A percentile compares a stretch with the other conserved stretches of the same genome.
Conservation (phyloP, 2,329 filamentous ascomycete genomes). For the Drechslerella coelobrocha region DNA sequence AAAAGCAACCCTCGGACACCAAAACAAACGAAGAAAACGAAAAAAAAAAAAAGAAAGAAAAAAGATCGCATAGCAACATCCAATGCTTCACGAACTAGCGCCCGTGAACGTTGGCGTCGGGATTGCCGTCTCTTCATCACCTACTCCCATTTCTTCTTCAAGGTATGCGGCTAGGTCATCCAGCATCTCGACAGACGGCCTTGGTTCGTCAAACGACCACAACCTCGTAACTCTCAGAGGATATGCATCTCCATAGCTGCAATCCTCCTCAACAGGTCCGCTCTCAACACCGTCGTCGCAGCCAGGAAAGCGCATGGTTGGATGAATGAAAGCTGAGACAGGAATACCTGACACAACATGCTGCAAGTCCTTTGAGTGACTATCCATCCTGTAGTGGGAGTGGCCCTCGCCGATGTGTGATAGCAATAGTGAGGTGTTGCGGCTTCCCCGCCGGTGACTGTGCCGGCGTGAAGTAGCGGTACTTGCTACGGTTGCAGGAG, state of each 20-base stretch:
- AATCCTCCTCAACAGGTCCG: slow-evolving; percentile 35
- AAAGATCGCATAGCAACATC: neutral
- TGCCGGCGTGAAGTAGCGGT: slow-evolving; percentile 9
- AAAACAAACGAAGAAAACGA: slow-evolving; percentile 6
- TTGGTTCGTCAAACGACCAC: slow-evolving; percentile 26
- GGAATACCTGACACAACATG: slow-evolving; percentile 30
- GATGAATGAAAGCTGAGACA: slow-evolving; percentile 38
- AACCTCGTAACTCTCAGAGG: slow-evolving; percentile 28
- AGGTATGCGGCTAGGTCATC: slow-evolving; percentile 1
- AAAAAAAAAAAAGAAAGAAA: neutral
- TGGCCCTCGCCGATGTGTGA: slow-evolving; percentile 33
- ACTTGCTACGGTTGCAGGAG: slow-evolving; percentile 13
- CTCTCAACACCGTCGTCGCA: slow-evolving; percentile 8
- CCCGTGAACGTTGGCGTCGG: neutral
- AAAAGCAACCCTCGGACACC: neutral
- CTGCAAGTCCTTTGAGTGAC: slow-evolving; percentile 32
- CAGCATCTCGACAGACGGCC: neutral
- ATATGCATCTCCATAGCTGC: slow-evolving; percentile 27
- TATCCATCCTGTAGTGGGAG: slow-evolving; percentile 35
- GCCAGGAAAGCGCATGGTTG: slow-evolving; percentile 37
- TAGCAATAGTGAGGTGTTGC: slow-evolving; percentile 12
- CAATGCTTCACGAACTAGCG: neutral
- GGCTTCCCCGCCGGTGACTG: slow-evolving; percentile 1
- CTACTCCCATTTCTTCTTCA: neutral
- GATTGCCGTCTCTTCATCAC: neutral